phyloP scores from a whole-genome alignment of 2,329 filamentous ascomycete species.

The Fusarium sacchari region DNA sequence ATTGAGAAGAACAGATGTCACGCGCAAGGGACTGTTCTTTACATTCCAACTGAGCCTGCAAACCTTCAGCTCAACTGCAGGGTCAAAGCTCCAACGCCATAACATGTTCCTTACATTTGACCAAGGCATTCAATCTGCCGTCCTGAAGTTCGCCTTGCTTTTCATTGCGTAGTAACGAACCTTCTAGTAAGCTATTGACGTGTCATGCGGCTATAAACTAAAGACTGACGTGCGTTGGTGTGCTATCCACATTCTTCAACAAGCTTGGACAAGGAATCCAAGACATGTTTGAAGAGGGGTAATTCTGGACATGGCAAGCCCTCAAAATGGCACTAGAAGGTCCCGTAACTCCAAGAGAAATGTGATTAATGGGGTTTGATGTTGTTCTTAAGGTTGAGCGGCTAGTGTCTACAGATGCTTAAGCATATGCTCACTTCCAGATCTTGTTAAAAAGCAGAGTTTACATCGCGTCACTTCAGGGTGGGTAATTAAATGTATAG shows the following conservation, averaged over 20 bases:
- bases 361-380: neutral
- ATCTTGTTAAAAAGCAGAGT: too few relatives aligned
- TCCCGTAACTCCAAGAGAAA: neutral
- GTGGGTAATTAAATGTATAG: neutral
- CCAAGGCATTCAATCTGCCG: neutral
- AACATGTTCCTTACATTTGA: neutral
- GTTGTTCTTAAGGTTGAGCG: neutral
- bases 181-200: slow-evolving; percentile 12
- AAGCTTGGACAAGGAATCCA: slow-evolving; percentile 1
- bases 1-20: neutral
- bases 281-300: neutral
- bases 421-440: neutral
- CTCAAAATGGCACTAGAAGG: neutral
- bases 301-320: neutral
- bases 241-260: neutral
- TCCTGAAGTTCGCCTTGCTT: neutral
- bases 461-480: neutral
- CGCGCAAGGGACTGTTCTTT: slow-evolving; percentile 7
- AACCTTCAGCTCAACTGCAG: neutral
- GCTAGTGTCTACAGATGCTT: neutral
- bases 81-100: slow-evolving; percentile 7
- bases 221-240: neutral
- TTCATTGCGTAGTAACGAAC: slow-evolving; percentile 7
- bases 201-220: slow-evolving; percentile 7
- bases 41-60: neutral